These are phyloP conservation scores for Diaporthe sp. DNA, from an alignment of 2,329 filamentous ascomycete species.

Conservation along the genomic window DNA sequence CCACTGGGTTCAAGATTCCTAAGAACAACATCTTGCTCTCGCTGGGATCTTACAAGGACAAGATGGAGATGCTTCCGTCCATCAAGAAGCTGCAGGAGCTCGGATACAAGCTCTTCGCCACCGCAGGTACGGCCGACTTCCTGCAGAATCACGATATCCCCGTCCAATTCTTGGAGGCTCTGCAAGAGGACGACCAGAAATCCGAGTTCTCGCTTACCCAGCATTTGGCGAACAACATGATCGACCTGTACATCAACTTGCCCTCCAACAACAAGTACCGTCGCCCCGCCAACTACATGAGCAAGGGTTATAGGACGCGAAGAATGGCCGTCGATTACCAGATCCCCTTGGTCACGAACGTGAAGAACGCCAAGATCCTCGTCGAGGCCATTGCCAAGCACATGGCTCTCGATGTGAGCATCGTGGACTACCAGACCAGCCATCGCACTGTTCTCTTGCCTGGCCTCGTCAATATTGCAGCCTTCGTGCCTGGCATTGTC, in stretches of 20 bases:
- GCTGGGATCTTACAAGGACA: slow-evolving; percentile 97
- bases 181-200: slow-evolving; percentile 87
- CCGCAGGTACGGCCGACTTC: slow-evolving; percentile 96
- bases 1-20: slow-evolving; percentile 95
- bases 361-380: slow-evolving; percentile 98
- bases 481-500: slow-evolving; percentile 82
- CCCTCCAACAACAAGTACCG: slow-evolving; percentile 99
- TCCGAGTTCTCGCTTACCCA: slow-evolving; percentile 97
- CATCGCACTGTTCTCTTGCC: slow-evolving; percentile 81
- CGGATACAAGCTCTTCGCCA: slow-evolving; percentile 96
- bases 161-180: slow-evolving; percentile 93
- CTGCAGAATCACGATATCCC: slow-evolving; percentile 92
- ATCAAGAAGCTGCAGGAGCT: slow-evolving; percentile 90
- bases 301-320: slow-evolving; percentile 94
- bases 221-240: slow-evolving; percentile 96
- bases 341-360: slow-evolving; percentile 96
- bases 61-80: slow-evolving; percentile 95
- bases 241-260: slow-evolving; percentile 98
- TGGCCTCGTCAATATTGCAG: slow-evolving; percentile 83
- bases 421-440: slow-evolving; percentile 93
- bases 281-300: slow-evolving; percentile 97
- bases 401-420: slow-evolving; percentile 86
- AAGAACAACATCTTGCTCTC: slow-evolving; percentile 96
- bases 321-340: slow-evolving; percentile 99
- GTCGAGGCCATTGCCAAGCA: slow-evolving; percentile 94